phyloP scores from a whole-genome alignment of 345 rosid species.

The Triadica sebifera region DNA sequence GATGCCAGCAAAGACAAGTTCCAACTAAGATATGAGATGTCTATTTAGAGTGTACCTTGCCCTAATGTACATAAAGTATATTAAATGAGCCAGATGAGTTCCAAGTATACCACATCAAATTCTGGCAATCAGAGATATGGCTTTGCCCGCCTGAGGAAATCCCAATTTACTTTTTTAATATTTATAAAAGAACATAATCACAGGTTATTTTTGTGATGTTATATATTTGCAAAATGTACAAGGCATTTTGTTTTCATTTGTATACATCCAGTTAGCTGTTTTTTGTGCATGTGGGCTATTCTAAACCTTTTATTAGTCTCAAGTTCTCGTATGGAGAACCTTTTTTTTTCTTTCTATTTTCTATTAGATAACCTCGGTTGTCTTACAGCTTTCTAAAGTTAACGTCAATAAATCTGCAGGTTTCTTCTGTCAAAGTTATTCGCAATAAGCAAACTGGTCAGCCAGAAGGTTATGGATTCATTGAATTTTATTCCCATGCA shows the following conservation, averaged over 20 bases:
- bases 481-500: constrained; percentile 77
- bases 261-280: constrained; percentile 1
- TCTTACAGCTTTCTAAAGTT: neutral
- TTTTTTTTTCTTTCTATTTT: neutral
- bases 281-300: neutral
- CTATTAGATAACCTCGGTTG: neutral
- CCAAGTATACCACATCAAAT: neutral
- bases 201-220: neutral
- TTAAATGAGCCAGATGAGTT: neutral
- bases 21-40: neutral
- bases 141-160: neutral
- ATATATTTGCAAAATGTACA: neutral
- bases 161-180: neutral
- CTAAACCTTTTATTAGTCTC: neutral
- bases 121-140: neutral
- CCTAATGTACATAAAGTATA: neutral
- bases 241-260: neutral
- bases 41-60: neutral
- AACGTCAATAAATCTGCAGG: constrained; percentile 38
- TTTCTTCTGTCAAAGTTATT: constrained; percentile 74
- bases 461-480: constrained; percentile 90
- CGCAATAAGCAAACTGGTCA: constrained; percentile 90
- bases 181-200: neutral
- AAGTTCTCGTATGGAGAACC: neutral
- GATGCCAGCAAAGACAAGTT: neutral